Percentiles rank a stretch among this genome's conserved stretches.
These are phyloP conservation scores for Tylopilus sp. DNA, from an alignment of 768 basidiomycete genomes.

Conservation along the genomic window DNA sequence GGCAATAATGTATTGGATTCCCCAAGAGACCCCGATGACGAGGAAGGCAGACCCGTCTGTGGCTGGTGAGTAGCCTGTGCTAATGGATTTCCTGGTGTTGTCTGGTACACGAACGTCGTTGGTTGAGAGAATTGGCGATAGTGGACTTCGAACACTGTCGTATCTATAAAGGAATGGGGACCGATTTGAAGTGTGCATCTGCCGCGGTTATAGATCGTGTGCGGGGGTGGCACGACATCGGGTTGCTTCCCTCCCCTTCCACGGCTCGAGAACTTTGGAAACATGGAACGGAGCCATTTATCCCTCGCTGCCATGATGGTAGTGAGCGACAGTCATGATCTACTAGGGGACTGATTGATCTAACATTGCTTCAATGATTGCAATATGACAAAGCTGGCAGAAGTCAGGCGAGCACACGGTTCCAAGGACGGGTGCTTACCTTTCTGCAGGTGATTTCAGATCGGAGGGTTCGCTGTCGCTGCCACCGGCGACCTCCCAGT, in stretches of 20 bases:
- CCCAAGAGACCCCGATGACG: conserved; percentile 22
- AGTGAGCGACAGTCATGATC: conserved; percentile 13
- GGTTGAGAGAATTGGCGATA: conserved; percentile 45
- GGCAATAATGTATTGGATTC: conserved; percentile 42
- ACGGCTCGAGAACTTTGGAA: conserved; percentile 71
- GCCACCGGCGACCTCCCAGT: conserved; percentile 57
- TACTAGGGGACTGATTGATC: conserved; percentile 9
- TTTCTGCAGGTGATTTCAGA: conserved; percentile 53
- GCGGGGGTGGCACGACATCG: conserved; percentile 55
- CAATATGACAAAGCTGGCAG: conserved; percentile 52
- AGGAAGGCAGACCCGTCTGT: conserved; percentile 15
- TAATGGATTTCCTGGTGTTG: conserved; percentile 19
- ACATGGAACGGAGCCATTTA: conserved; percentile 60
- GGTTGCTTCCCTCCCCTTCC: conserved; percentile 55
- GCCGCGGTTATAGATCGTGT: conserved; percentile 62
- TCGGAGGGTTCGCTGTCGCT: conserved; percentile 39
- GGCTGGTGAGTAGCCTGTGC: conserved; percentile 32
- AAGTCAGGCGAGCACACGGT: conserved; percentile 3
- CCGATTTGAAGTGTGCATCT: conserved; percentile 72
- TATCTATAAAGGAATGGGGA: conserved; percentile 68
- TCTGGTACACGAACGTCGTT: conserved; percentile 27
- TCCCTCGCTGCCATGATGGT: conserved; percentile 52
- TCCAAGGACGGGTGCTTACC: conserved; percentile 35
- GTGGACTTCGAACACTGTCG: conserved; percentile 69
- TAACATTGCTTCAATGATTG: conserved; percentile 73